These are phyloP conservation scores for Pseudozyma tsukubaensis DNA, from an alignment of 1,284 basidiomycete species.

Conservation along the genomic window DNA sequence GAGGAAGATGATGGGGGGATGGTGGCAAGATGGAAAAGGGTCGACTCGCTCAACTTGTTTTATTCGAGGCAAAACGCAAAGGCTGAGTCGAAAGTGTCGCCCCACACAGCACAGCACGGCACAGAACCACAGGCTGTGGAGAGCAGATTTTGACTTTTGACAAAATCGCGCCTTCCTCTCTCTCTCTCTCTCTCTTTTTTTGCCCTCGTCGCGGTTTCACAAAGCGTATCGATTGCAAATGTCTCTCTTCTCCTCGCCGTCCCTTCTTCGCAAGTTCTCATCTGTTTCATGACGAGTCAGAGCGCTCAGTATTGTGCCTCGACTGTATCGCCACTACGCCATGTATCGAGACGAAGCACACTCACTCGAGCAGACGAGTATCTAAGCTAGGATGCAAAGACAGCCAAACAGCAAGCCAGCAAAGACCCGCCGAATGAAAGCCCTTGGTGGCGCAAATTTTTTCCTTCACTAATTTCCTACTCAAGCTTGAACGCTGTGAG, in stretches of 20 bases:
- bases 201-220: too few relatives aligned
- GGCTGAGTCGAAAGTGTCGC: slow-evolving; percentile 28
- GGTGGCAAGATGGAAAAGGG: slow-evolving; percentile 16
- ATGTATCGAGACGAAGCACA: too few relatives aligned
- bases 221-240: too few relatives aligned
- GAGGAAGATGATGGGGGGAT: slow-evolving; percentile 9
- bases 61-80: neutral
- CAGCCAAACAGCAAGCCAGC: neutral
- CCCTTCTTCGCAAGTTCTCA: too few relatives aligned
- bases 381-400: neutral
- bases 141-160: neutral
- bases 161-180: neutral
- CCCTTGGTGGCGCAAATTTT: slow-evolving; percentile 6
- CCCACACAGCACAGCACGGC: neutral
- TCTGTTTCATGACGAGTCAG: too few relatives aligned
- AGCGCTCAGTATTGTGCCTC: too few relatives aligned
- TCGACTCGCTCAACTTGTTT: neutral
- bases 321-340: too few relatives aligned
- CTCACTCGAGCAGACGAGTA: neutral
- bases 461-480: neutral
- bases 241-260: too few relatives aligned
- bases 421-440: too few relatives aligned
- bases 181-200: too few relatives aligned
- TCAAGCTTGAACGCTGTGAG: neutral
- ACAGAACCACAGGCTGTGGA: too few relatives aligned